Conservation (phyloP, 371 early-diverging fungal genomes). For the Rhizomucor pusillus region DNA sequence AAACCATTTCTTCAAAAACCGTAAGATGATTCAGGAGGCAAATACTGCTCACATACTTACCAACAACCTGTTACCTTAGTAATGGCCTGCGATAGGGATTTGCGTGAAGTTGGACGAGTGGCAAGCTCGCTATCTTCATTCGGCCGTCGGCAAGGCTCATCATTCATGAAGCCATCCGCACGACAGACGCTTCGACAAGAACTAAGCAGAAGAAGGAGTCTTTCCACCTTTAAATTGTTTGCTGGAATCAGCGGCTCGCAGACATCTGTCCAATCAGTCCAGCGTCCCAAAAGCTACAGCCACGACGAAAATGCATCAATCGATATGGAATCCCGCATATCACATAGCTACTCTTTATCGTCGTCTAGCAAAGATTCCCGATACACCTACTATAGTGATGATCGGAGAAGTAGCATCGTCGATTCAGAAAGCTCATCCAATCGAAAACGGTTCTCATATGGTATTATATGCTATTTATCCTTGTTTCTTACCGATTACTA, state of each 20-base stretch:
- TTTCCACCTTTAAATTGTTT: constrained; percentile 13
- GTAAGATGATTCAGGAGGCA: background rate
- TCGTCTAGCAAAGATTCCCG: too few relatives aligned
- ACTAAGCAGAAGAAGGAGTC: constrained; percentile 7
- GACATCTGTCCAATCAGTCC: background rate
- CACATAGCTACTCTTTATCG: too few relatives aligned
- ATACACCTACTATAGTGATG: too few relatives aligned
- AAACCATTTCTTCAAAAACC: constrained; percentile 13
- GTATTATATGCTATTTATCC: too few relatives aligned
- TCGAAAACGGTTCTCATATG: too few relatives aligned
- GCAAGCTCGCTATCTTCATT: constrained; percentile 4
- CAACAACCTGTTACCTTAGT: background rate
- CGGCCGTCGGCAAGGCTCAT: background rate
- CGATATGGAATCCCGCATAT: too few relatives aligned
- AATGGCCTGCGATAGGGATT: constrained; percentile 11
- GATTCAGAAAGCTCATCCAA: too few relatives aligned
- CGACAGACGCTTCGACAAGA: constrained; percentile 10
- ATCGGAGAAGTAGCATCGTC: too few relatives aligned
- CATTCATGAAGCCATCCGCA: background rate
- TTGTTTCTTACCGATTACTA: too few relatives aligned
- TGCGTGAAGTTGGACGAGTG: constrained; percentile 14
- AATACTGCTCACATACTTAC: background rate
- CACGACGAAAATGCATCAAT: background rate
- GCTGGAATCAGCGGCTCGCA: constrained; percentile 1
- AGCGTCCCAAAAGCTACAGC: background rate